Percentiles rank a stretch among this genome's conserved stretches.
phyloP scores from a whole-genome alignment of 345 rosid genomes.

The Populus nigra region DNA sequence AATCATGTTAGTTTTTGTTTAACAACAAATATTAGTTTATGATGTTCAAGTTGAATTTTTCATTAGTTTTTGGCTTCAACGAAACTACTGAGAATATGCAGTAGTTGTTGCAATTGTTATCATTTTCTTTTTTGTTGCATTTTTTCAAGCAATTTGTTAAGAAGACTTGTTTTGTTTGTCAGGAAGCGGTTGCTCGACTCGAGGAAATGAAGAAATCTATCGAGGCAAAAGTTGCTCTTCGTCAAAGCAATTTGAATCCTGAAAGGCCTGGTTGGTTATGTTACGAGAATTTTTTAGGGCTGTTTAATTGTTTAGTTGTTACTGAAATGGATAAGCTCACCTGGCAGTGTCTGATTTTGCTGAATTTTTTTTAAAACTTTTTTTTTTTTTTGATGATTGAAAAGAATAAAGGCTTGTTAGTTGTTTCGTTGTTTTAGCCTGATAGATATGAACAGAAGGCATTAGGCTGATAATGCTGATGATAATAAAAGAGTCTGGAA shows the following conservation, averaged over 20 bases:
- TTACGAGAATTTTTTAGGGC: not conserved
- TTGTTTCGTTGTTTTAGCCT: not conserved
- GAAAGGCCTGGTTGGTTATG: conserved; percentile 78
- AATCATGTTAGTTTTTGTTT: not conserved
- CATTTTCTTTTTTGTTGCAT: not conserved
- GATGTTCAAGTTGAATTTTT: not conserved
- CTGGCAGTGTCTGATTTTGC: not conserved
- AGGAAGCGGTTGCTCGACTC: conserved; percentile 89
- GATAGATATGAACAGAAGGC: not conserved
- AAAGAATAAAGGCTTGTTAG: not conserved
- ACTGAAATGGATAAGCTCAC: not conserved
- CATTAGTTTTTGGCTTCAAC: not conserved
- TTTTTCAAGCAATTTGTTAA: not conserved
- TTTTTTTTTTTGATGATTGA: not conserved
- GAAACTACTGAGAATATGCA: not conserved
- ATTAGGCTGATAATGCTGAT: not conserved
- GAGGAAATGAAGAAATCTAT: conserved; percentile 82
- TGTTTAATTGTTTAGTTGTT: not conserved
- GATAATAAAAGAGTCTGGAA: not conserved
- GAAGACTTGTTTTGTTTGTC: not conserved
- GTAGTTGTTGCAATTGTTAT: not conserved
- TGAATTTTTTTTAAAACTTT: not conserved
- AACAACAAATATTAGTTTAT: not conserved
- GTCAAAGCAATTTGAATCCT: conserved; percentile 87
- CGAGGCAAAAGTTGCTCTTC: conserved; percentile 84